These are phyloP conservation scores for Sporisorium iseilematis-ciliati DNA, from an alignment of 1,284 basidiomycete genomes.

Conservation along the genomic window DNA sequence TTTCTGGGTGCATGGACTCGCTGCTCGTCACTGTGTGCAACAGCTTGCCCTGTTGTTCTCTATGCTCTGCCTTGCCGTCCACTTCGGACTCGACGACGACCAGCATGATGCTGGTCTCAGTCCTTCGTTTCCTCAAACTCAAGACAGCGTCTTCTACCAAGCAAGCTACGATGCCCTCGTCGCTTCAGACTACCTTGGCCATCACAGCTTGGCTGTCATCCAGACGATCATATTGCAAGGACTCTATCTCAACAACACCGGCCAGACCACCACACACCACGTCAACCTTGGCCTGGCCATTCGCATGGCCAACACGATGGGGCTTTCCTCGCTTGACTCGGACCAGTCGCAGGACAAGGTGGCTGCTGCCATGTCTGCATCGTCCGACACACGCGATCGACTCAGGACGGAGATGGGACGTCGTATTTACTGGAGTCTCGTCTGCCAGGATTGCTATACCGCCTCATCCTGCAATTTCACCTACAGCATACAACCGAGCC, in stretches of 20 bases:
- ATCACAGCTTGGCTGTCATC: constrained; percentile 5
- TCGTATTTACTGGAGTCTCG: constrained; percentile 5
- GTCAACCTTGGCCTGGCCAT: constrained; percentile 7
- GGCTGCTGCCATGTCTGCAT: neutral
- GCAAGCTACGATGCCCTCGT: constrained; percentile 9
- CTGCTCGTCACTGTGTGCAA: neutral
- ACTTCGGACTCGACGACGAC: constrained; percentile 9
- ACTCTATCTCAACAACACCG: constrained; percentile 7
- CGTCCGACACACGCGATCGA: neutral
- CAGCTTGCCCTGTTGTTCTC: constrained; percentile 6
- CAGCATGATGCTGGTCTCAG: neutral
- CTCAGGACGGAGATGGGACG: constrained; percentile 5
- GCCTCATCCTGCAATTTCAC: constrained; percentile 9
- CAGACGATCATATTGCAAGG: constrained; percentile 5
- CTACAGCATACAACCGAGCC: constrained; percentile 6
- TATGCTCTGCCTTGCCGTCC: constrained; percentile 2
- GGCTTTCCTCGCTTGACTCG: neutral
- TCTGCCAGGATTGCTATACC: constrained; percentile 6
- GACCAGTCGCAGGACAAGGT: neutral
- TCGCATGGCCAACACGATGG: constrained; percentile 7
- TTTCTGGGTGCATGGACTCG: neutral
- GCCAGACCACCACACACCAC: constrained; percentile 2
- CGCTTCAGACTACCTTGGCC: neutral
- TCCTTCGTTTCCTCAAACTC: neutral
- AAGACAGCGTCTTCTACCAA: constrained; percentile 7